Conservation (phyloP, 139 green algal species). For the Zygnema cylindricum region DNA sequence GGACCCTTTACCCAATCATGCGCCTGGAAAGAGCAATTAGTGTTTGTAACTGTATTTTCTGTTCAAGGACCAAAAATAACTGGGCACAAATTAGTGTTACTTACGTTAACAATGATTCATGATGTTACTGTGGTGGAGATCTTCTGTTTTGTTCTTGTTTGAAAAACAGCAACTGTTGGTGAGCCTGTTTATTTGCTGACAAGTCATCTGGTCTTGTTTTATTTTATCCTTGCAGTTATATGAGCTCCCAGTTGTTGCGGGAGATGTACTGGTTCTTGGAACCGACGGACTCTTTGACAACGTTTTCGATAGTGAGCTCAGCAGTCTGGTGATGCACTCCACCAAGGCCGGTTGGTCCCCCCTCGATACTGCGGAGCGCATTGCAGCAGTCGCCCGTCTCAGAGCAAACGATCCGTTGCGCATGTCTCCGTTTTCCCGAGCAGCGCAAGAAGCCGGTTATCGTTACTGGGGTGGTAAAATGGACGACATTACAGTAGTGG, state of each 20-base stretch:
- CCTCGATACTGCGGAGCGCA: conserved; percentile 35
- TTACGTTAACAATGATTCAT: too few relatives aligned
- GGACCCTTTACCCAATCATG: too few relatives aligned
- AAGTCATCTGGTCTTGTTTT: conserved; percentile 12
- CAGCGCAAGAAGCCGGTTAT: conserved; percentile 43
- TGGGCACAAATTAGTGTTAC: too few relatives aligned
- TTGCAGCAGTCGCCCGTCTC: conserved; percentile 32
- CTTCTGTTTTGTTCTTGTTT: too few relatives aligned
- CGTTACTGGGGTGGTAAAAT: conserved; percentile 73
- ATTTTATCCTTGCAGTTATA: conserved; percentile 65
- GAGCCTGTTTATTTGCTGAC: too few relatives aligned
- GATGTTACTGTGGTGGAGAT: too few relatives aligned
- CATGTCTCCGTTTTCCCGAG: conserved; percentile 57
- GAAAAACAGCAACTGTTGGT: too few relatives aligned
- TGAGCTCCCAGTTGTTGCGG: conserved; percentile 73
- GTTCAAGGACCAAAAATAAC: too few relatives aligned
- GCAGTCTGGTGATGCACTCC: conserved; percentile 57
- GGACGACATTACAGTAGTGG: conserved; percentile 77
- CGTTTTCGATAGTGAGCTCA: conserved; percentile 91
- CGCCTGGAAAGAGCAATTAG: too few relatives aligned
- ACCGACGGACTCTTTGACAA: conserved; percentile 99
- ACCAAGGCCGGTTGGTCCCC: background rate
- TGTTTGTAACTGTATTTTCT: too few relatives aligned
- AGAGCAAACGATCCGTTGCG: conserved; percentile 17
- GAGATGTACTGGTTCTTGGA: conserved; percentile 88